Base-by-base conservation (phyloP, 2,329 filamentous ascomycete genomes). In the Penicillium expansum region DNA sequence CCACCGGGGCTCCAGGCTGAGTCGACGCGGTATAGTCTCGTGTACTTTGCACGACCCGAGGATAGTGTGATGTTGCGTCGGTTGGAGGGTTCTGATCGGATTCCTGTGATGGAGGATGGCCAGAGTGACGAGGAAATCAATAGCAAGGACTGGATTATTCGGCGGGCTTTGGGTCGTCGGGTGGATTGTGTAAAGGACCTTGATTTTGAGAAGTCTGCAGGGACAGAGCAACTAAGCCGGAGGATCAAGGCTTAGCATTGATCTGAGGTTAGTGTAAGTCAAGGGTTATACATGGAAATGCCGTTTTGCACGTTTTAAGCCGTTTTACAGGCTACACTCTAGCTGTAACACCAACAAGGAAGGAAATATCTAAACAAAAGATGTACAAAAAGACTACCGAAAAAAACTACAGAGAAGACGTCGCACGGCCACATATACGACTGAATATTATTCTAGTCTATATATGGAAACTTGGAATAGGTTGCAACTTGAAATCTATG, bases 31-130 rank as follows among this genome's bases (percentile, higher is more conserved):
- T 81, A 79, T 64, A 83, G 80, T 67, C 61, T 84, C 20, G 82
- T 83, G 10, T 84, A 84, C 63, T 84, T 84, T 67, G 71, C 75
- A 29, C 67, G 82, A 59, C 81, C 81, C 3, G 79, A 77, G 62
- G 77, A 82, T 68, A 71, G 78, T 24, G 76, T 82, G 16, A 50
- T 77, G 22, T 61, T 82, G 63, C 76, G 70, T 56, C 66, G 74
- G 38, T 48, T 79, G 56, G 68, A 74, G 9, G 72, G 72, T 0
- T 71, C 73, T 45, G 53, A 65, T 44, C 60, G 62, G 11, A 75
- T 77, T 54, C 72, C 74, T 32, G 59, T 62, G 1, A 56, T 76
- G 27, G 65, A 62, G 14, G 61, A 67, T 11, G 70, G 62, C 6
- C 67, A 68, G 20, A 62, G 63, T 3, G 74, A 76, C 48, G 71